Evolutionary conservation across 2,329 filamentous ascomycete species (phyloP).

Genomic region (Juglanconis juglandina): DNA sequence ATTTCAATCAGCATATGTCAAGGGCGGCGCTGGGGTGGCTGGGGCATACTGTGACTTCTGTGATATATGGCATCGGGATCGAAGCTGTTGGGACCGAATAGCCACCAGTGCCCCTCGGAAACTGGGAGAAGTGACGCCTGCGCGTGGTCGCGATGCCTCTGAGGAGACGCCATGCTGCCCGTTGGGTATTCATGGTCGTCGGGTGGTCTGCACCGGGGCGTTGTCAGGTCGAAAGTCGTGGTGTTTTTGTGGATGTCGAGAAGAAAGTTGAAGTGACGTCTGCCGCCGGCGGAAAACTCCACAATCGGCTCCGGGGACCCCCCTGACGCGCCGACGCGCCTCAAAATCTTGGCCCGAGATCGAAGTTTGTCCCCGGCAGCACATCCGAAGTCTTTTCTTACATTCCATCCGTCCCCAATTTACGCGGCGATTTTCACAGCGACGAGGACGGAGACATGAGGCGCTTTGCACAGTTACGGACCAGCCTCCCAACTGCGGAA

Average conservation of each 20-base stretch:
- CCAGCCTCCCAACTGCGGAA: not conserved
- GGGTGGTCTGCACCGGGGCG: not conserved
- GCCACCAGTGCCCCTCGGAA: slow-evolving; percentile 30
- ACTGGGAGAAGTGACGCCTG: slow-evolving; percentile 41
- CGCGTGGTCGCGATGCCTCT: slow-evolving; percentile 32
- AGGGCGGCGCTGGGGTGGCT: not conserved
- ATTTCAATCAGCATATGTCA: slow-evolving; percentile 28
- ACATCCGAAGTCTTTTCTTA: too few species aligned
- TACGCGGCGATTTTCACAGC: not conserved
- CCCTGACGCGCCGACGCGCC: not conserved
- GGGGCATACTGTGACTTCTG: slow-evolving; percentile 47
- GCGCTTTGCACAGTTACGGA: not conserved
- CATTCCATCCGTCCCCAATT: not conserved
- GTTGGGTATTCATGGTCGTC: slow-evolving; percentile 34
- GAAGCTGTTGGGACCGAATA: slow-evolving; percentile 29
- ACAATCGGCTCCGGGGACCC: not conserved
- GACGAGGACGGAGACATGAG: not conserved
- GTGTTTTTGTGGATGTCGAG: not conserved
- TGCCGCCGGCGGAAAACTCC: slow-evolving; percentile 1
- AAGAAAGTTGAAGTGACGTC: slow-evolving; percentile 13
- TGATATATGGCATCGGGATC: slow-evolving; percentile 60
- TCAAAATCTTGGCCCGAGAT: not conserved
- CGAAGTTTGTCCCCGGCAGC: not conserved
- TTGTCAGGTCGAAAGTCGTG: too few species aligned
- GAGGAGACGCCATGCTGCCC: slow-evolving; percentile 32